Conservation (phyloP, 2,329 filamentous ascomycete species). For the Alternaria sp. region DNA sequence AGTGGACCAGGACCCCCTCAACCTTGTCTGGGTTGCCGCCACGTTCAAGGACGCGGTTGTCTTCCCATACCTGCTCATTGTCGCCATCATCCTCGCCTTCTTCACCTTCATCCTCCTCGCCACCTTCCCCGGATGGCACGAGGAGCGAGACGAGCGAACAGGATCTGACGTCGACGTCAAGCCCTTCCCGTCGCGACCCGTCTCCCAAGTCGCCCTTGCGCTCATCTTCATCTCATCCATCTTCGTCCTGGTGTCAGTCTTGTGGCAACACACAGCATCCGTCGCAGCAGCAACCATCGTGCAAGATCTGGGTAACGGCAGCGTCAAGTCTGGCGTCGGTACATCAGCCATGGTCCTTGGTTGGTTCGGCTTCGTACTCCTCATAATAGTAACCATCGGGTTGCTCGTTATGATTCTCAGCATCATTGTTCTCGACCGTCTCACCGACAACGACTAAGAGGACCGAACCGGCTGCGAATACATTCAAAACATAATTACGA, state of each 20-base stretch:
- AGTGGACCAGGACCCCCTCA: conserved; percentile 92
- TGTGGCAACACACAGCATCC: conserved; percentile 96
- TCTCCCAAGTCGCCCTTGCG: conserved; percentile 89
- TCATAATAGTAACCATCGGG: conserved; percentile 95
- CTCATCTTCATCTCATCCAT: conserved; percentile 80
- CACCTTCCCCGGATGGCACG: conserved; percentile 97
- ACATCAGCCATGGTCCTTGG: conserved; percentile 95
- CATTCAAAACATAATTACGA: conserved; percentile 14
- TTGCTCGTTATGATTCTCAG: conserved; percentile 96
- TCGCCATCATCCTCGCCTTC: conserved; percentile 96
- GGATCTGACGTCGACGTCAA: conserved; percentile 90
- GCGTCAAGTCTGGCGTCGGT: conserved; percentile 85
- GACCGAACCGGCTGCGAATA: background rate
- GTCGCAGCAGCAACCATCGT: conserved; percentile 94
- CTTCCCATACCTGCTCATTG: conserved; percentile 97
- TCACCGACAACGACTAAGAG: conserved; percentile 52
- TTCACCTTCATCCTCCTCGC: conserved; percentile 93
- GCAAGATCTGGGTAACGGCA: conserved; percentile 89
- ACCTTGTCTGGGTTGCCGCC: conserved; percentile 93
- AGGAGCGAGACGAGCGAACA: conserved; percentile 76
- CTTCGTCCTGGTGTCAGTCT: conserved; percentile 69
- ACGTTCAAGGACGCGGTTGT: conserved; percentile 99
- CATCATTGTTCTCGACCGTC: conserved; percentile 76
- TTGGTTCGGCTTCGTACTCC: conserved; percentile 93
- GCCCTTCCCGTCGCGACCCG: conserved; percentile 88